Conservation (phyloP, 2,329 filamentous ascomycete genomes). For the Neonectria sp. region DNA sequence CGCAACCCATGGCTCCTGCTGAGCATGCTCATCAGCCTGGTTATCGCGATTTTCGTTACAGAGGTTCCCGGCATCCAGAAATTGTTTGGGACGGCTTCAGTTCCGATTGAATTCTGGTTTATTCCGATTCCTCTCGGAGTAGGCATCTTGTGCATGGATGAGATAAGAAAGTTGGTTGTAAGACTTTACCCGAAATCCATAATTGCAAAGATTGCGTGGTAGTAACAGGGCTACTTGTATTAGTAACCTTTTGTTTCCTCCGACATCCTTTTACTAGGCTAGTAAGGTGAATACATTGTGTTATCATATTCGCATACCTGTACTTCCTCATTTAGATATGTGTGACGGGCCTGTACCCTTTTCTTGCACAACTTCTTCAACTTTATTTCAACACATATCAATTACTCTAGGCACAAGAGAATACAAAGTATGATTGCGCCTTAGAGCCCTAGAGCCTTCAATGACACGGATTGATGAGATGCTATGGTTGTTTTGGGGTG, state of each 20-base stretch:
- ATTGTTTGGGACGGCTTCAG: slow-evolving; percentile 63
- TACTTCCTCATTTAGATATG: no score
- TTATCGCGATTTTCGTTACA: slow-evolving; percentile 68
- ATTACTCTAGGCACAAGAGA: no score
- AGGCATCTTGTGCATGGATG: slow-evolving; percentile 66
- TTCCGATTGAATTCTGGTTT: slow-evolving; percentile 68
- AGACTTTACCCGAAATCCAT: slow-evolving; percentile 60
- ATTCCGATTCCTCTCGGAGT: slow-evolving; percentile 66
- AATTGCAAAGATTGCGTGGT: slow-evolving; percentile 67
- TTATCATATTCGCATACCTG: no score
- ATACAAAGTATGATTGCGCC: no score
- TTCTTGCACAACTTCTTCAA: no score
- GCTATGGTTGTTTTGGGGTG: no score
- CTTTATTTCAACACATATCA: no score
- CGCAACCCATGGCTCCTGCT: slow-evolving; percentile 66
- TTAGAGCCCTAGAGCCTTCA: no score
- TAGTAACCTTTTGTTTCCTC: background rate
- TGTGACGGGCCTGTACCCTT: no score
- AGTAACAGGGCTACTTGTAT: background rate
- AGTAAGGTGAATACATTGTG: no score
- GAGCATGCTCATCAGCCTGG: slow-evolving; percentile 62
- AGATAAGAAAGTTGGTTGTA: slow-evolving; percentile 66
- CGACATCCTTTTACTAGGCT: no score
- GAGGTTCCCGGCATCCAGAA: slow-evolving; percentile 65
- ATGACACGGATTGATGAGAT: no score